phyloP scores from a whole-genome alignment of 768 basidiomycete species.

The Crassisporium funariophilum region DNA sequence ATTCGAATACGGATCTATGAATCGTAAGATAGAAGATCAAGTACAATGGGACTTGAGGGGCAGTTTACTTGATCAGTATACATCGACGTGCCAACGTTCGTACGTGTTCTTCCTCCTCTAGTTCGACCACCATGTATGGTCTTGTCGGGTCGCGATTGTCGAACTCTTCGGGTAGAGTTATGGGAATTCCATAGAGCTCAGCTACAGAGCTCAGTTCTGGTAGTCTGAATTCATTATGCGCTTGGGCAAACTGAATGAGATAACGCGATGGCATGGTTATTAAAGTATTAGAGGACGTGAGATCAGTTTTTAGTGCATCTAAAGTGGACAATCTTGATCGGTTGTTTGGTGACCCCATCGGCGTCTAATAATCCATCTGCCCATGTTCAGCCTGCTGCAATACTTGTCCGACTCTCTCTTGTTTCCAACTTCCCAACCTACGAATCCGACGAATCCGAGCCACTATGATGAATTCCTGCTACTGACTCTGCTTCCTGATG shows the following conservation, averaged over 20 bases:
- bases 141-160: conserved; percentile 54
- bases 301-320: not conserved
- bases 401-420: too few relatives aligned
- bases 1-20: conserved; percentile 72
- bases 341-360: not conserved
- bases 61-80: conserved; percentile 83
- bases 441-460: too few relatives aligned
- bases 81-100: conserved; percentile 72
- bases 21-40: conserved; percentile 3
- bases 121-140: conserved; percentile 74
- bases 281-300: not conserved
- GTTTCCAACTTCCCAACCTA: too few relatives aligned
- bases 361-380: too few relatives aligned
- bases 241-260: conserved; percentile 79
- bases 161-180: conserved; percentile 47
- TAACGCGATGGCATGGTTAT: conserved; percentile 34
- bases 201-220: conserved; percentile 82
- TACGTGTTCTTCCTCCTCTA: conserved; percentile 76
- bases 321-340: not conserved
- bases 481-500: too few relatives aligned
- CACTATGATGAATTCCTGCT: too few relatives aligned
- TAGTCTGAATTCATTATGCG: conserved; percentile 79
- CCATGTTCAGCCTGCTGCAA: too few relatives aligned
- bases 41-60: too few relatives aligned
- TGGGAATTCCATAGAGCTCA: conserved; percentile 67